phyloP scores from a whole-genome alignment of 805 yeast species.

The Wickerhamomyces subpelliculosus region DNA sequence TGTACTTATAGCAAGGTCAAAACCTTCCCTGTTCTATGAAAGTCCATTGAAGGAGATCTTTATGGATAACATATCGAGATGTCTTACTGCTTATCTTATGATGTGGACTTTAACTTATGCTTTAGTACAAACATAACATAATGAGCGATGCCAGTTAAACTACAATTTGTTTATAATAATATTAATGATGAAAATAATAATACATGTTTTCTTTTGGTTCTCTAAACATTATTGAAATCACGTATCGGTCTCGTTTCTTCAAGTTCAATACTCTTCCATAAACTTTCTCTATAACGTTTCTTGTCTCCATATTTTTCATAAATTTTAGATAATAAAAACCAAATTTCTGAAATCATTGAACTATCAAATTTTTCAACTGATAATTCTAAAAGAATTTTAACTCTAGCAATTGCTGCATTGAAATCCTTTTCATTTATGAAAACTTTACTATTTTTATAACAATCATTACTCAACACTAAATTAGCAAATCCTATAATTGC shows the following conservation, averaged over 20 bases:
- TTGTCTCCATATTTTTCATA: conserved; percentile 55
- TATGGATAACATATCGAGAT: neutral
- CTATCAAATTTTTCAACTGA: conserved; percentile 33
- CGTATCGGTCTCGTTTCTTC: conserved; percentile 57
- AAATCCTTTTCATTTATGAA: conserved; percentile 52
- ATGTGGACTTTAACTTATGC: conserved; percentile 21
- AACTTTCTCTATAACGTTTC: conserved; percentile 36
- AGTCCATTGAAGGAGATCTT: conserved; percentile 9
- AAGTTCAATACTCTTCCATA: conserved; percentile 59
- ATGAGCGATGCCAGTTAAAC: neutral
- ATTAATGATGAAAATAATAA: no score
- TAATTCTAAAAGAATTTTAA: conserved; percentile 31
- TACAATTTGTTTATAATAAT: neutral
- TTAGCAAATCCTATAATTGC: conserved; percentile 16
- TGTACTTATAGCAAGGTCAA: conserved; percentile 1
- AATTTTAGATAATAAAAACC: conserved; percentile 60
- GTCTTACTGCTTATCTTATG: neutral
- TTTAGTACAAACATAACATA: conserved; percentile 14
- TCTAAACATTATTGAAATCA: conserved; percentile 6
- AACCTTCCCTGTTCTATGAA: conserved; percentile 10
- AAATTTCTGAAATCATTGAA: conserved; percentile 47
- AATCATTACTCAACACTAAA: conserved; percentile 9
- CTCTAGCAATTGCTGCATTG: conserved; percentile 46
- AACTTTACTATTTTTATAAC: conserved; percentile 7
- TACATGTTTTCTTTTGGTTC: neutral